phyloP scores from a whole-genome alignment of 345 rosid species.

The Eucalyptus curtisii region DNA sequence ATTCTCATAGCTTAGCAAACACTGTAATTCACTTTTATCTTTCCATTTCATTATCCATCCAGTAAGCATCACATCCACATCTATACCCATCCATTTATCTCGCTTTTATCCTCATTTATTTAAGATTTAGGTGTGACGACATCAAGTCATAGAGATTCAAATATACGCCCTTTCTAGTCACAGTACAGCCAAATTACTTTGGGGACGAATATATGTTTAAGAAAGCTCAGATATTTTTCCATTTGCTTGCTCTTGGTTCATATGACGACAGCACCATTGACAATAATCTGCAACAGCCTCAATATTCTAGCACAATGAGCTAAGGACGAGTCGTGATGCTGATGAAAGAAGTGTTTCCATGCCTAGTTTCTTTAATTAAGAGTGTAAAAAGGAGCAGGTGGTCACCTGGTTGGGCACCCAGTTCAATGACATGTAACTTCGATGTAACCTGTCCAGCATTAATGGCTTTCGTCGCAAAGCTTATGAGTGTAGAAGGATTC shows the following conservation, averaged over 20 bases:
- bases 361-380: not conserved
- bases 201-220: not conserved
- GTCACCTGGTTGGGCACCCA: constrained; percentile 94
- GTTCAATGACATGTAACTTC: constrained; percentile 92
- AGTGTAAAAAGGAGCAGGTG: not conserved
- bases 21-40: not conserved
- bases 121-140: not conserved
- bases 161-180: not conserved
- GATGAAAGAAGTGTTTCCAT: not conserved
- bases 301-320: not conserved
- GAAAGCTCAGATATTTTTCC: not conserved
- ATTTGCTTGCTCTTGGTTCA: not conserved
- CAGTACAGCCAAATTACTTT: not conserved
- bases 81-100: not conserved
- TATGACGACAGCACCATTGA: not conserved
- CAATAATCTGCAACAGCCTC: not conserved
- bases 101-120: not conserved
- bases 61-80: not conserved
- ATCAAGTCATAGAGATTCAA: not conserved
- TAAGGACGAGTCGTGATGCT: not conserved
- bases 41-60: not conserved
- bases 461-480: constrained; percentile 80
- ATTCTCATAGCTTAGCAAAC: not conserved
- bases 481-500: constrained; percentile 80
- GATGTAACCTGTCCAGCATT: constrained; percentile 92